Conservation (phyloP, 2,329 filamentous ascomycete genomes). For the Trichoderma oligosporum region DNA sequence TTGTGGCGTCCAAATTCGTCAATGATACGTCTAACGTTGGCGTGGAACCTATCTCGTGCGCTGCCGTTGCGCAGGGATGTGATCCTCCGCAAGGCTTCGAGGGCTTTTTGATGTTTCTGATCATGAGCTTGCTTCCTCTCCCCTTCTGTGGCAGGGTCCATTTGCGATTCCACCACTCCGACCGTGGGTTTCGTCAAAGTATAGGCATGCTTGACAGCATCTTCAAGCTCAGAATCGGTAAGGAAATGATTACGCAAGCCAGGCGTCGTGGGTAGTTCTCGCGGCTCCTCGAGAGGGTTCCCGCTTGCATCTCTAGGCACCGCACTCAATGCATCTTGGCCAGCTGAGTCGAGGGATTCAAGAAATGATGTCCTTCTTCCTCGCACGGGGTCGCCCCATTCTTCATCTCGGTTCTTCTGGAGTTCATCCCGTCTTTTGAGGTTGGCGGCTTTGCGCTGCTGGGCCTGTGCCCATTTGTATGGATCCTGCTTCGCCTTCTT, state of each 20-base stretch:
- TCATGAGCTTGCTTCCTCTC: slow-evolving; percentile 44
- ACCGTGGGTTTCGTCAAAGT: slow-evolving; percentile 59
- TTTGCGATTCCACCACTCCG: slow-evolving; percentile 34
- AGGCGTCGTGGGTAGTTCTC: slow-evolving; percentile 44
- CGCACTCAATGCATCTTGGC: slow-evolving; percentile 40
- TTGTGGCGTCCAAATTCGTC: slow-evolving; percentile 86
- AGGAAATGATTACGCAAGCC: slow-evolving; percentile 74
- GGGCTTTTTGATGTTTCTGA: slow-evolving; percentile 60
- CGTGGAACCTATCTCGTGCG: slow-evolving; percentile 71
- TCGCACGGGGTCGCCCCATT: slow-evolving; percentile 72
- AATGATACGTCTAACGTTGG: slow-evolving; percentile 81
- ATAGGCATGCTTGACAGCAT: slow-evolving; percentile 64
- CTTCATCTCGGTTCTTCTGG: slow-evolving; percentile 57
- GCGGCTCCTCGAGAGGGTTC: slow-evolving; percentile 38
- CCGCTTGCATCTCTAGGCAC: slow-evolving; percentile 41
- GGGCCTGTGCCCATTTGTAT: slow-evolving; percentile 74
- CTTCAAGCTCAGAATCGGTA: slow-evolving; percentile 60
- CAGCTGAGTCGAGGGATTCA: slow-evolving; percentile 70
- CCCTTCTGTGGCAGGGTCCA: slow-evolving; percentile 41
- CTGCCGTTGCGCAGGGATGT: slow-evolving; percentile 72
- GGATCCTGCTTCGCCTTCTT: slow-evolving; percentile 70
- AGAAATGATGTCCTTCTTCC: slow-evolving; percentile 79
- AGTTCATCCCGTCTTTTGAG: slow-evolving; percentile 70
- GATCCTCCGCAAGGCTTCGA: slow-evolving; percentile 76
- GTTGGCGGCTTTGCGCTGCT: slow-evolving; percentile 81